Base-by-base conservation (phyloP, 2,329 filamentous ascomycete genomes). In the Myriosclerotinia duriaeana region DNA sequence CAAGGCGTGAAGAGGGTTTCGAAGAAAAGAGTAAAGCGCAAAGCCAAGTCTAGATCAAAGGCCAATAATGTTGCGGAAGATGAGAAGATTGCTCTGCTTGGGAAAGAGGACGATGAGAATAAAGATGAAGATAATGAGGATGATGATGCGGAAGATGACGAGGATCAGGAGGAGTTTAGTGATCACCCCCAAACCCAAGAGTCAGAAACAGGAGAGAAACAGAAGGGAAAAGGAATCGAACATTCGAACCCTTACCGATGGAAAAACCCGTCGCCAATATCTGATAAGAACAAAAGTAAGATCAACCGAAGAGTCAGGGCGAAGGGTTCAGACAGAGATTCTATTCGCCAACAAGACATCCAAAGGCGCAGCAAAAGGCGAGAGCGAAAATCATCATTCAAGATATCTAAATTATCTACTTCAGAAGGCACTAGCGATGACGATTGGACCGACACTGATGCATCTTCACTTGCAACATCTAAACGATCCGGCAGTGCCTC, bases 381-480 rank as follows among this genome's bases (percentile, higher is more conserved):
- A 48, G 53, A 56, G 34, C 53, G 26, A 4, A 42, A 50, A 60
- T 22, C 26, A 34, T 48, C 62, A 26, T 3, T 26, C 5, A 58
- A 65, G 34, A 42, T n/a, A 9, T 7, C 42, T 1, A 58, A 30
- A 34, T 17, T 12, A 0, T 65, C 36, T 15, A 17, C 44, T 6
- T 26, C 22, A 26, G 42, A 50, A 15, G 53, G 26, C n/a, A 20
- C 7, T 50, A 11, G 20, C 5, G 53, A 56, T 40, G 62, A 65
- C 52, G 62, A 52, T n/a, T 65, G 62, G 62, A 48, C 42, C 3
- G 53, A 65, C 12, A 65, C 53, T 26, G 53, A 65, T n/a, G 42
- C 53, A 12, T 65, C 62, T 36, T 64, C 62, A 5, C 22, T 30
- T 17, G n/a, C 62, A 42, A n/a, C 42, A 2, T 64, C 40, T 2